Evolutionary conservation across 148 eudicot species (phyloP).

Genomic region (Bassia scoparia): DNA sequence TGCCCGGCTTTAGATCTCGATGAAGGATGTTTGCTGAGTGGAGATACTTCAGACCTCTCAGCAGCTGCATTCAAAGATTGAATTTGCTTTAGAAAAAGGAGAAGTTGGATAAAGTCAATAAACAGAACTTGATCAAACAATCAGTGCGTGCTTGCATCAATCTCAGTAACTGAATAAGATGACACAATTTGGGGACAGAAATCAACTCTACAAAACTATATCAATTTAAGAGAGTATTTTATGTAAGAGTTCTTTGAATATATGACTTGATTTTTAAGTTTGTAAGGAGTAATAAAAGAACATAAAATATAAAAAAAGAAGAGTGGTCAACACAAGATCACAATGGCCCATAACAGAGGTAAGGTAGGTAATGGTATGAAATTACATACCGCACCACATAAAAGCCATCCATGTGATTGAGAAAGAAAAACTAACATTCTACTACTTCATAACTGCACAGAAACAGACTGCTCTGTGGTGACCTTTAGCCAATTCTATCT

Average conservation of each 20-base stretch:
- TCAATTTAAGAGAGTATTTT: no score
- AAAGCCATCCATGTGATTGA: background rate
- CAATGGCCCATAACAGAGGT: no score
- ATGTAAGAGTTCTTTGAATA: no score
- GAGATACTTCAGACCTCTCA: slow-evolving; percentile 73
- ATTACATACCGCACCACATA: no score
- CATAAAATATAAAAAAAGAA: no score
- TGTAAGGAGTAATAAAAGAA: no score
- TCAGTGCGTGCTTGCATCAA: background rate
- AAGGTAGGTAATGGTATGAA: no score
- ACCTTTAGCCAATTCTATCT: no score
- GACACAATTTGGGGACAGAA: background rate
- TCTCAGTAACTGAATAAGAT: background rate
- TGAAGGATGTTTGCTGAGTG: slow-evolving; percentile 86
- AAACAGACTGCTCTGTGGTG: no score
- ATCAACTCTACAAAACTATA: no score
- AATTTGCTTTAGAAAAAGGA: slow-evolving; percentile 8
- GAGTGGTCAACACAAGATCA: background rate
- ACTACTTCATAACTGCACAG: no score
- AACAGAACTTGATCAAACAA: background rate
- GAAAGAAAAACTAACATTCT: background rate
- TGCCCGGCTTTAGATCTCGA: slow-evolving; percentile 79
- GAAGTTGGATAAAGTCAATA: background rate
- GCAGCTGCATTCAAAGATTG: slow-evolving; percentile 42
- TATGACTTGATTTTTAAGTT: no score